Base-by-base conservation (phyloP, 371 early-diverging fungal species). In the Saksenaea oblongispora region DNA sequence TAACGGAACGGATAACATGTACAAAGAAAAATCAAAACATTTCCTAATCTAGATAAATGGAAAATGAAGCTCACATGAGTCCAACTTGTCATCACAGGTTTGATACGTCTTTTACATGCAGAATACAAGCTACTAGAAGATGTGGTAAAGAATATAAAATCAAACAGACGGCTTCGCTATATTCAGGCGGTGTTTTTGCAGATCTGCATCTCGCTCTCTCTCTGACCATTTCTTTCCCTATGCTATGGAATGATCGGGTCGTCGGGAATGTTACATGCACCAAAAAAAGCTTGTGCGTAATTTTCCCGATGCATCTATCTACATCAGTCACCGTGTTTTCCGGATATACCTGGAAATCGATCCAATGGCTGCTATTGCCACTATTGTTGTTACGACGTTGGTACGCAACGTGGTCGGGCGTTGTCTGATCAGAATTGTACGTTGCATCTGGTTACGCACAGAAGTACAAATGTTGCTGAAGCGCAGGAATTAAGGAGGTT, bases 41-140 rank as follows among this genome's bases (percentile, higher is more conserved):
- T 47, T 22, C 51, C 51, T 9, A 47, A 47, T 47, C 18, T 47
- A 22, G 51, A 47, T 47, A 47, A 22, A 47, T 47, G 24, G 51
- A 47, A 47, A 47, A 47, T 47, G 51, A 47, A 47, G 51, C 22
- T 47, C 51, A 47, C 51, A 47, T 47, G 51, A 47, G 51, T 22
- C 18, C 11, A 11, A 47, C 51, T 47, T 47, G 51, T 10, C 24
- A 47, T 47, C 51, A 47, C 51, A 47, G 51, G 51, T 47, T 47
- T 47, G 31, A 47, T 22, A 22, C 22, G 51, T 47, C 22, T 47
- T 22, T 10, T 47, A 47, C 51, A 47, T 47, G 51, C 51, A 47
- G 51, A 47, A 47, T 47, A 22, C 22, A 47, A 47, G 22, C 24
- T 17, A 47, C 8, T 22, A 22, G 24, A 22, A 22, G 17, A 47